phyloP scores from a whole-genome alignment of 2,329 filamentous ascomycete genomes.

The Cyanodermella asteris region DNA sequence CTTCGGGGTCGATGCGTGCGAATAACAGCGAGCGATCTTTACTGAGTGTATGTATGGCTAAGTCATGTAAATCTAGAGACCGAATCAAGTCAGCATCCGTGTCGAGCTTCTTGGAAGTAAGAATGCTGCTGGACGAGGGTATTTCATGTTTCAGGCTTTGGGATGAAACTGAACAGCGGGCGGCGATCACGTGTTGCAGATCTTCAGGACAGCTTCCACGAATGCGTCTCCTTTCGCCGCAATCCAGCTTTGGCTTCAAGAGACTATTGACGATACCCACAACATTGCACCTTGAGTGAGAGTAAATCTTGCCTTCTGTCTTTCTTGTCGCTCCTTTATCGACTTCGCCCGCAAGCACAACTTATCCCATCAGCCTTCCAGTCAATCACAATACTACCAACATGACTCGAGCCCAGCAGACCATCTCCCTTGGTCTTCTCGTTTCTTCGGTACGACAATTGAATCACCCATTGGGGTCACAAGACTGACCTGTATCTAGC shows the following conservation, averaged over 20 bases:
- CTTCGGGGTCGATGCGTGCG: too few relatives aligned
- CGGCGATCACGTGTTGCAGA: too few relatives aligned
- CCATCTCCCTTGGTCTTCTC: constrained; percentile 68
- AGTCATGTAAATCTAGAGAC: too few relatives aligned
- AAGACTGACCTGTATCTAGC: constrained; percentile 33
- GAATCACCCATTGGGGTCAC: not conserved
- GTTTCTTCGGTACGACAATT: constrained; percentile 55
- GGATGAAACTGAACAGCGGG: too few relatives aligned
- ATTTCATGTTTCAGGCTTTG: too few relatives aligned
- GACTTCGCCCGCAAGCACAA: constrained; percentile 15
- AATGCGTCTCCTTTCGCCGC: not conserved
- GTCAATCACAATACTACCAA: constrained; percentile 13
- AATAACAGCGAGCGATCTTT: too few relatives aligned
- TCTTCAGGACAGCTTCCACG: not conserved
- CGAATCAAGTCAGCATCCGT: too few relatives aligned
- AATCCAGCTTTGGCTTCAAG: not conserved
- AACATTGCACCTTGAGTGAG: not conserved
- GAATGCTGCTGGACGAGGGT: too few relatives aligned
- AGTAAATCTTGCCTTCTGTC: not conserved
- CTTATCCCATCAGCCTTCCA: constrained; percentile 14
- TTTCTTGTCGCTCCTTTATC: not conserved
- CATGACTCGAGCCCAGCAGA: constrained; percentile 92
- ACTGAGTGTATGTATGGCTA: too few relatives aligned
- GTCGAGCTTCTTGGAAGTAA: too few relatives aligned
- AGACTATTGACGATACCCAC: not conserved